These are phyloP conservation scores for Fusarium sp. DNA, from an alignment of 2,329 filamentous ascomycete genomes.

Conservation along the genomic window DNA sequence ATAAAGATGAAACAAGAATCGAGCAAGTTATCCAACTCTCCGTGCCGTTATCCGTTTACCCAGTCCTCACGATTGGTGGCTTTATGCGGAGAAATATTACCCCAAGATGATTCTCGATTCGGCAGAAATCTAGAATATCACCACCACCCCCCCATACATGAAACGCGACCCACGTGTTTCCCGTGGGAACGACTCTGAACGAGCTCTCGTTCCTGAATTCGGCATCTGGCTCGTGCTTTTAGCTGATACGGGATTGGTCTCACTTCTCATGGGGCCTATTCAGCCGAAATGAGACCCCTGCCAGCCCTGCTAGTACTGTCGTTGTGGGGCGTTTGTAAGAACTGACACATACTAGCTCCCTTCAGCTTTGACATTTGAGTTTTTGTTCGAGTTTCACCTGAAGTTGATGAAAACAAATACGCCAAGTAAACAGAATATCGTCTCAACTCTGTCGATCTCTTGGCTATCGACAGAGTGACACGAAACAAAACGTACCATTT, in stretches of 20 bases:
- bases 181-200: background rate
- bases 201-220: background rate
- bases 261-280: background rate
- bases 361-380: background rate
- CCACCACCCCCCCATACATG: background rate
- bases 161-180: background rate
- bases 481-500: background rate
- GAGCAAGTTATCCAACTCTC: background rate
- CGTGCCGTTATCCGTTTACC: background rate
- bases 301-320: background rate
- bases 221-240: background rate
- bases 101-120: background rate
- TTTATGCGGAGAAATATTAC: conserved; percentile 2
- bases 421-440: background rate
- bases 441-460: background rate
- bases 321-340: background rate
- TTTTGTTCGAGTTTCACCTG: background rate
- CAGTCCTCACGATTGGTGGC: background rate
- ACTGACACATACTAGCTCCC: background rate
- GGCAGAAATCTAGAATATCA: conserved; percentile 14
- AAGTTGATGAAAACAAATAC: background rate
- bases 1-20: background rate
- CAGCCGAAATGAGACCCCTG: conserved; percentile 1
- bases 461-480: background rate
- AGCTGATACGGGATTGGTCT: background rate